Evolutionary conservation across 768 basidiomycete species (phyloP), one percentile per base, ranked within the genome.

Genomic region (Podaxis mareebaensis): DNA sequence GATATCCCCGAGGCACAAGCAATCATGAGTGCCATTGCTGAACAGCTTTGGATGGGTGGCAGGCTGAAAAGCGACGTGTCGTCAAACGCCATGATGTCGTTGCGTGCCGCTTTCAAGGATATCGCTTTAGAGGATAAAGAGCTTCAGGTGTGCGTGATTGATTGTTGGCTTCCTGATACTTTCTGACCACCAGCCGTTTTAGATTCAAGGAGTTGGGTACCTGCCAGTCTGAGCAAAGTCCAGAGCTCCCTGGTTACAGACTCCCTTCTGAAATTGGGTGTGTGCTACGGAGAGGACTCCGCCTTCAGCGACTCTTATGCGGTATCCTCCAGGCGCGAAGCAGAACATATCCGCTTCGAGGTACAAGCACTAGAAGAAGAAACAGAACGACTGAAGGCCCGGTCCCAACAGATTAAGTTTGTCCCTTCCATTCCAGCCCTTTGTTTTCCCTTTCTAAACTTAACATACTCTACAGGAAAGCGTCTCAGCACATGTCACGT

Each of bases 41-140:
- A 61, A 20, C 78, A 78, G 62, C 59, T 70, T 33, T 44, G 51
- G 12, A 33, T 51, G 5, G 65, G 49, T 28, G 67, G 67, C 38
- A 59, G 48, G 42, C 42, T 44, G 33, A 44, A 13, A 5, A 44
- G 15, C 12, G 26, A 33, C 64, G 55, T n/a, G 39, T 66, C 48
- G 57, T 42, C 33, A 7, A 28, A 38, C 61, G n/a, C 4, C 53
- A 61, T 17, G 13, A 15, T 44, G n/a, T 13, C n/a, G 17, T 38
- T 53, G 44, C 57, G 65, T 53, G 71, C 67, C 17, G 66, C 70
- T 5, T 53, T 79, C n/a, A 61, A 68, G 3, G 60, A 69, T 24
- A 73, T 77, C 55, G 72, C 75, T 3, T 60, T 78, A 6, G 72
- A 77, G 58, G 54, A 62, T 3, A 72, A 73, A 15, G 77, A 78